A percentile compares a stretch with the other conserved stretches of the same genome.
Evolutionary conservation across 306 rosid species (phyloP).

Genomic region (Prinsepia uniflora): DNA sequence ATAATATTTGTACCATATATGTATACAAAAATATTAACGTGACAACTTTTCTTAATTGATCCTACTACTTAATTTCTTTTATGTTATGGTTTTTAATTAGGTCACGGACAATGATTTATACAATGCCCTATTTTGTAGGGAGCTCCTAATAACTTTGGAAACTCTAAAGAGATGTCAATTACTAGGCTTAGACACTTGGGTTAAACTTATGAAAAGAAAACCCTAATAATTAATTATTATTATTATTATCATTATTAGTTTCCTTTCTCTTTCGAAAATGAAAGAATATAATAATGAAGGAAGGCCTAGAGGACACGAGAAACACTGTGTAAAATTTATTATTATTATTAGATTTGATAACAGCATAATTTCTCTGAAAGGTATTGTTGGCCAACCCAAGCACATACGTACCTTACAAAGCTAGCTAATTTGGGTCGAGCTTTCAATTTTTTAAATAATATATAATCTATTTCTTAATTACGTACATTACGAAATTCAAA

Average conservation of each 20-base stretch:
- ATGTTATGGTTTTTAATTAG: neutral
- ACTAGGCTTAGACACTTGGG: neutral
- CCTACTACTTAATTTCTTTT: neutral
- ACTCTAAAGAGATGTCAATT: neutral
- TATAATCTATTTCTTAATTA: too few species aligned
- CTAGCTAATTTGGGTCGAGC: conserved; percentile 3
- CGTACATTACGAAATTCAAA: too few species aligned
- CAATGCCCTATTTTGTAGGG: conserved; percentile 13
- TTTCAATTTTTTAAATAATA: neutral
- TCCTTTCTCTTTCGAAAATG: conserved; percentile 6
- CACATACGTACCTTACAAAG: conserved; percentile 16
- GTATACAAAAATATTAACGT: neutral
- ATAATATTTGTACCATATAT: too few species aligned
- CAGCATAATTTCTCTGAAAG: conserved; percentile 20
- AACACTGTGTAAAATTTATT: conserved; percentile 14
- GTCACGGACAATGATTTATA: conserved; percentile 15
- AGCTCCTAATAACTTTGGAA: neutral
- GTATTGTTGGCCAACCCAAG: conserved; percentile 17
- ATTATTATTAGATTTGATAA: conserved; percentile 7
- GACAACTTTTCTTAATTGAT: neutral
- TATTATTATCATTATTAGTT: neutral
- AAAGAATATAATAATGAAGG: neutral
- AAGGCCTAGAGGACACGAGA: conserved; percentile 14
- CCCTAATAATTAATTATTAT: neutral
- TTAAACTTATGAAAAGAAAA: conserved; percentile 3